phyloP scores from a whole-genome alignment of 192 early-diverging fungal genomes.

The Geranomyces variabilis region DNA sequence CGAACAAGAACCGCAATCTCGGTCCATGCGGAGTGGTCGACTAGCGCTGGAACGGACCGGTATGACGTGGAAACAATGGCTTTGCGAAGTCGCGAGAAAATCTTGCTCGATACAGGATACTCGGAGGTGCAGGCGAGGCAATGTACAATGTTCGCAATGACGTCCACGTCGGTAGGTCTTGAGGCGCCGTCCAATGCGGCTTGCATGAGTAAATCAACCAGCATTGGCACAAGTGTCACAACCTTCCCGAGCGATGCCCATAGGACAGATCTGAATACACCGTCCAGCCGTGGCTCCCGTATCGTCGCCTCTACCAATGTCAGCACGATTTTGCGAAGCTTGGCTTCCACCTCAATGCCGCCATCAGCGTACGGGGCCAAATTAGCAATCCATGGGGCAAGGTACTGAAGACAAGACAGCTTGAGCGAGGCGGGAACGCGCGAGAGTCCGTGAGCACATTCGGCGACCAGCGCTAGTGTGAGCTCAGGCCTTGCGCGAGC shows the following conservation, averaged over 20 bases:
- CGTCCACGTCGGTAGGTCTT: slow-evolving; percentile 74
- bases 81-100: slow-evolving; percentile 79
- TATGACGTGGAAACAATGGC: slow-evolving; percentile 80
- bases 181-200: slow-evolving; percentile 80
- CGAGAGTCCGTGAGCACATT: slow-evolving; percentile 81
- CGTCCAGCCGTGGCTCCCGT: slow-evolving; percentile 82
- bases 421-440: slow-evolving; percentile 74
- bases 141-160: slow-evolving; percentile 84
- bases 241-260: slow-evolving; percentile 80
- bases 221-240: slow-evolving; percentile 79
- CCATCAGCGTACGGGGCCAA: slow-evolving; percentile 62
- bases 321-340: slow-evolving; percentile 75
- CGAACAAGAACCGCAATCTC: slow-evolving; percentile 89
- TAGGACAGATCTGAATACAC: slow-evolving; percentile 80
- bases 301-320: slow-evolving; percentile 81
- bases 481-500: slow-evolving; percentile 75
- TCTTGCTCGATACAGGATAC: slow-evolving; percentile 69
- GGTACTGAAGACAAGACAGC: slow-evolving; percentile 83
- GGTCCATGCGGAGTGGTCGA: slow-evolving; percentile 85
- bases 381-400: slow-evolving; percentile 87
- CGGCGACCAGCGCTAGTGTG: slow-evolving; percentile 87
- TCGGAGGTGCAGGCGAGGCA: slow-evolving; percentile 78
- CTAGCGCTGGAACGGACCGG: slow-evolving; percentile 69
- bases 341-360: slow-evolving; percentile 39
- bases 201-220: slow-evolving; percentile 80